These are phyloP conservation scores for Aeminium ludgeri DNA, from an alignment of 495 filamentous ascomycete species.

Conservation along the genomic window DNA sequence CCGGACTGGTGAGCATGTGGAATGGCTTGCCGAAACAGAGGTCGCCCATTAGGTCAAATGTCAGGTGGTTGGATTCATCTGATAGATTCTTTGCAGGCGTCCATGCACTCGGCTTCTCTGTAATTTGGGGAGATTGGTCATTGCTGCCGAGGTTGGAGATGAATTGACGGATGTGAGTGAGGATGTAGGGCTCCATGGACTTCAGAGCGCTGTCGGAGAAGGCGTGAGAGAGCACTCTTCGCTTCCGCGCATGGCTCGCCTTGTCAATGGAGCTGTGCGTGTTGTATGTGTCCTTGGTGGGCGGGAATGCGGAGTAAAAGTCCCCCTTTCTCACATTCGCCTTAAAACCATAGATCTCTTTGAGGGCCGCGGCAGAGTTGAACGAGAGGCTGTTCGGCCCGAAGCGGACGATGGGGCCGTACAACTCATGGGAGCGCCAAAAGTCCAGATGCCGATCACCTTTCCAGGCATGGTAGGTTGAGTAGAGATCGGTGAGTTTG, in stretches of 20 bases:
- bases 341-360: constrained; percentile 43
- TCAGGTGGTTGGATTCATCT: constrained; percentile 29
- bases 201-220: constrained; percentile 43
- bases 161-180: constrained; percentile 22
- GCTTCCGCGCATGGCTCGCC: constrained; percentile 42
- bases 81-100: constrained; percentile 1
- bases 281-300: constrained; percentile 34
- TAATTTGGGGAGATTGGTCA: neutral
- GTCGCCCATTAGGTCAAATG: constrained; percentile 60
- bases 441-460: constrained; percentile 46
- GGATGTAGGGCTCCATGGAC: constrained; percentile 40
- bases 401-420: constrained; percentile 35
- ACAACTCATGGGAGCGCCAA: constrained; percentile 18
- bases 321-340: constrained; percentile 45
- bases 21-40: constrained; percentile 33
- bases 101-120: constrained; percentile 6
- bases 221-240: constrained; percentile 44
- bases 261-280: constrained; percentile 46
- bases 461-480: constrained; percentile 39
- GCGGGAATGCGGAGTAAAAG: constrained; percentile 49
- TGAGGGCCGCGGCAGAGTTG: constrained; percentile 39
- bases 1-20: constrained; percentile 3
- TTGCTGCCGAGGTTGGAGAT: constrained; percentile 10
- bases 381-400: constrained; percentile 45
- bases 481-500: constrained; percentile 38